phyloP scores from a whole-genome alignment of 176 grass and related monocot genomes.

The Phoenix roebelenii region DNA sequence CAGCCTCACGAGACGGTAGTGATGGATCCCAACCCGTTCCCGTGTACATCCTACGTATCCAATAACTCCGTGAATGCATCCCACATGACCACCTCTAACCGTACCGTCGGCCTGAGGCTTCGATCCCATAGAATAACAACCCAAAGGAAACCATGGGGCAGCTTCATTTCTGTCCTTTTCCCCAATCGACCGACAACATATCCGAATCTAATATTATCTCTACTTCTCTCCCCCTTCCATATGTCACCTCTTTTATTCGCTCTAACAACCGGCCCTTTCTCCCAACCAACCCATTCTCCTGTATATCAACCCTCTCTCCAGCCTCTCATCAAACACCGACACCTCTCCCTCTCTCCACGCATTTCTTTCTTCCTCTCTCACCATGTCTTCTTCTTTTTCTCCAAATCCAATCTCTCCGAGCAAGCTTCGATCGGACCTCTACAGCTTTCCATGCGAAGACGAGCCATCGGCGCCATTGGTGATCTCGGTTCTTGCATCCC shows the following conservation, averaged over 20 bases:
- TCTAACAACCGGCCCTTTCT: too few species aligned
- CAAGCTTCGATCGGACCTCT: constrained; percentile 28
- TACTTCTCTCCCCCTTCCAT: constrained; percentile 1
- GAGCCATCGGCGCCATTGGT: constrained; percentile 28
- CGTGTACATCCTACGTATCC: too few species aligned
- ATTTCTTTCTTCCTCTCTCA: constrained; percentile 3
- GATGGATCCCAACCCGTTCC: too few species aligned
- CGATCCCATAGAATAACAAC: neutral
- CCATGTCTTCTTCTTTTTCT: neutral
- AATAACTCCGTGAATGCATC: too few species aligned
- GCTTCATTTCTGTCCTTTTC: constrained; percentile 16
- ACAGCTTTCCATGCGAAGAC: constrained; percentile 25
- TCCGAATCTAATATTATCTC: neutral
- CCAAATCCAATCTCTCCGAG: constrained; percentile 14
- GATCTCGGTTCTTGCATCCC: constrained; percentile 63
- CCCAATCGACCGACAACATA: neutral
- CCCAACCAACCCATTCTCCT: too few species aligned
- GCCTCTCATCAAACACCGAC: neutral
- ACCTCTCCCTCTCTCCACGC: neutral
- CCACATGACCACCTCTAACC: too few species aligned
- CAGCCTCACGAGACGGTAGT: too few species aligned
- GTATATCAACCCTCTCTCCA: constrained; percentile 2
- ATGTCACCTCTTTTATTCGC: neutral
- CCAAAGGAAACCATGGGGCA: constrained; percentile 5
- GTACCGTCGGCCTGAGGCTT: too few species aligned